Percentiles rank a stretch among this genome's conserved stretches.
phyloP scores from a whole-genome alignment of 495 filamentous ascomycete species.

The Durotheca rogersii region DNA sequence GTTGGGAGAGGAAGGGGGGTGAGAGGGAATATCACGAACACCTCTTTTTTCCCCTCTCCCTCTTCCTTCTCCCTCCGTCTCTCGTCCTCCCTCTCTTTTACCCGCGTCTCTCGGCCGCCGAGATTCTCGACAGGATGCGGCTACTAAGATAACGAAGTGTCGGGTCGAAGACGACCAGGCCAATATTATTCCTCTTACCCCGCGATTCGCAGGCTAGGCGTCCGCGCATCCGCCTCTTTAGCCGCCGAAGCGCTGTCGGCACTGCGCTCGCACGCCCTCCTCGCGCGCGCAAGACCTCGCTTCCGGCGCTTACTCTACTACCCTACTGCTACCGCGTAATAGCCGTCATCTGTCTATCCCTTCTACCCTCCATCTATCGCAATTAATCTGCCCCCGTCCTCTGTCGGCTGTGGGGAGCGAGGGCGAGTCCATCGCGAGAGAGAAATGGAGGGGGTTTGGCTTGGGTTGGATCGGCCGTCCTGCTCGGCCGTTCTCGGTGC shows the following conservation, averaged over 20 bases:
- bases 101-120: no score
- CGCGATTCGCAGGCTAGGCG: constrained; percentile 23
- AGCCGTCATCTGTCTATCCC: no score
- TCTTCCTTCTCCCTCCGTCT: constrained; percentile 4
- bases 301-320: constrained; percentile 16
- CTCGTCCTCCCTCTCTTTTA: background rate
- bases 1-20: background rate
- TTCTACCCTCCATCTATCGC: background rate
- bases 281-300: constrained; percentile 3
- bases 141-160: no score
- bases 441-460: background rate
- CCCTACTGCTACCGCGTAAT: background rate
- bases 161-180: constrained; percentile 1
- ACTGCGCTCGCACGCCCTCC: constrained; percentile 16
- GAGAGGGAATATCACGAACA: background rate
- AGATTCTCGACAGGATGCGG: no score
- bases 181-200: constrained; percentile 18
- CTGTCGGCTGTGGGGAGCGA: no score
- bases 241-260: constrained; percentile 31
- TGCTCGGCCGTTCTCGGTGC: no score
- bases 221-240: constrained; percentile 20
- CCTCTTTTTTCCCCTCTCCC: background rate
- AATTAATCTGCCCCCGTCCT: constrained; percentile 10
- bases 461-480: no score
- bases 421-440: no score